Conservation (phyloP, 371 early-diverging fungal species). For the Blakeslea trispora region DNA sequence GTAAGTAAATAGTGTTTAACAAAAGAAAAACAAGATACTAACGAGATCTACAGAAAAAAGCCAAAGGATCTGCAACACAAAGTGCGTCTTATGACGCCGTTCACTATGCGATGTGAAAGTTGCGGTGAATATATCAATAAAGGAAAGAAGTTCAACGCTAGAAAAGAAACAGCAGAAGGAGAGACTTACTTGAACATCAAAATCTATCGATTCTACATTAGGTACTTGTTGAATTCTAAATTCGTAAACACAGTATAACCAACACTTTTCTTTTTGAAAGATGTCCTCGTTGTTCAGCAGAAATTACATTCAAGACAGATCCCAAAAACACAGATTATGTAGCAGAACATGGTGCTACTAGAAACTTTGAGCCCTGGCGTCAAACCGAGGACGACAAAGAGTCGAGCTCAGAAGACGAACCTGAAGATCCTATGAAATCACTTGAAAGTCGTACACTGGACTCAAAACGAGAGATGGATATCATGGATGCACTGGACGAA, state of each 20-base stretch:
- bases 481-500: constrained; percentile 94
- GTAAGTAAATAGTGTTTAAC: constrained; percentile 27
- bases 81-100: constrained; percentile 97
- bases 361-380: constrained; percentile 98
- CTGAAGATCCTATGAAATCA: constrained; percentile 93
- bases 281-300: constrained; percentile 93
- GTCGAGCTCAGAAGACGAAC: constrained; percentile 57
- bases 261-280: constrained; percentile 24
- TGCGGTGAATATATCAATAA: constrained; percentile 97
- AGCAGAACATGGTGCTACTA: constrained; percentile 89
- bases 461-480: constrained; percentile 95
- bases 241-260: not conserved
- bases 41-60: constrained; percentile 72
- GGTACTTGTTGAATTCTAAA: too few relatives aligned
- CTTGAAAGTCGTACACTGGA: constrained; percentile 93
- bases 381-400: constrained; percentile 69
- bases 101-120: constrained; percentile 95
- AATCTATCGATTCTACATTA: constrained; percentile 95
- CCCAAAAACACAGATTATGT: constrained; percentile 95
- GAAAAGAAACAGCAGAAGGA: constrained; percentile 84
- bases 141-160: constrained; percentile 97
- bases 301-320: constrained; percentile 98
- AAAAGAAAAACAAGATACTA: constrained; percentile 1
- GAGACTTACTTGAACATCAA: constrained; percentile 87
- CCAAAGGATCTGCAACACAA: constrained; percentile 86